Base-by-base conservation (phyloP, 805 yeast genomes). In the Debaryomyces tyrocola region DNA sequence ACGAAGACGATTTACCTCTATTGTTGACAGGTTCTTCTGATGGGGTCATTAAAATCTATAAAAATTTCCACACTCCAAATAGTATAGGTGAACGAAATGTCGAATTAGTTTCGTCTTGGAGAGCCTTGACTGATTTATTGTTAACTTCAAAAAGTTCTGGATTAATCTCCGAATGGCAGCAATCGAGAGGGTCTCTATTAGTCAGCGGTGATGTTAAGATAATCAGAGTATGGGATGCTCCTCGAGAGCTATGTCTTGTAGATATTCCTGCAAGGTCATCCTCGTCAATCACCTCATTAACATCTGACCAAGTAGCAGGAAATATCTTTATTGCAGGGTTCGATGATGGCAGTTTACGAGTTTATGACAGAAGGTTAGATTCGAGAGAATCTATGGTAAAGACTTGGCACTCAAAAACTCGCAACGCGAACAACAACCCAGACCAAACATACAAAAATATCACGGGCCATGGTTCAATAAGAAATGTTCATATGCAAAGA, bases 291-390 rank as follows among this genome's bases (percentile, higher is more conserved):
- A 87, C 96, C 0, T 78, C 95, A 0, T 70, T 94, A 43, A 91
- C 98, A 0, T 90, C 97, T 0, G 99, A 94, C 61, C 97, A 92
- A 60, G 92, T 94, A 8, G 89, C 96, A 0, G 98, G 99, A 14
- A 85, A 92, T 56, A 76, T 90, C 1, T 82, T 94, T 55, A 84
- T 89, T 35, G 91, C 95, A 7, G 99, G 99, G 0, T 94, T 92
- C 64, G 90, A 85, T 21, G 98, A 94, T 63, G 95, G 95, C 4
- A 82, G 87, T 9, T 69, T 94, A 38, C 77, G 98, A 47, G 95
- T 90, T 1, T 94, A 91, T 62, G 99, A 94, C 64, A 78, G 97
- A 49, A 77, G 99, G 54, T 64, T 89, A 48, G 95, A 88, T 54
- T 78, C 94, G 0, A 71, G 96, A 45, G 94, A 87, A 54, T 85